Percentiles rank a stretch among this genome's conserved stretches.
These are phyloP conservation scores for Xylaria bambusicola DNA, from an alignment of 495 filamentous ascomycete species.

Conservation along the genomic window DNA sequence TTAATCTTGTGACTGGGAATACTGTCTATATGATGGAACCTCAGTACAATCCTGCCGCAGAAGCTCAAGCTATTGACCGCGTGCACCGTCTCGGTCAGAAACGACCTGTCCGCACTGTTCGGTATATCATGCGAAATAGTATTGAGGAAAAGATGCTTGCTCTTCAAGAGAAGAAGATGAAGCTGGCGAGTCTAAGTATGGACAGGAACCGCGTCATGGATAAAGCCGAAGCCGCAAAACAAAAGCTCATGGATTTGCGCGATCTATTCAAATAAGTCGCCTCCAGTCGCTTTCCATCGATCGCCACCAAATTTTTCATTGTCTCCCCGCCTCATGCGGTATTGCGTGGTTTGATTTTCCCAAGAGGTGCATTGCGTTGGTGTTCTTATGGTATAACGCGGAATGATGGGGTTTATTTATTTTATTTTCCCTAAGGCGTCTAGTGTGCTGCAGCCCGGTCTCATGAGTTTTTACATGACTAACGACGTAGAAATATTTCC, in stretches of 20 bases:
- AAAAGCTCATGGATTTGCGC: constrained; percentile 76
- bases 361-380: constrained; percentile 16
- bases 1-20: constrained; percentile 85
- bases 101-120: constrained; percentile 73
- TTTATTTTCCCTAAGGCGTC: constrained; percentile 1
- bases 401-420: not conserved
- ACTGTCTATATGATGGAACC: constrained; percentile 97
- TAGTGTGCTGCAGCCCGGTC: not conserved
- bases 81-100: constrained; percentile 93
- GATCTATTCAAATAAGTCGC: constrained; percentile 70
- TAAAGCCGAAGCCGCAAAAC: constrained; percentile 72
- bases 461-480: no score
- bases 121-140: constrained; percentile 85
- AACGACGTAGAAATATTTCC: no score
- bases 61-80: constrained; percentile 91
- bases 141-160: constrained; percentile 94
- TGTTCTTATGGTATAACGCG: constrained; percentile 5
- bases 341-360: constrained; percentile 5
- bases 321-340: no score
- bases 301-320: no score
- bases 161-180: constrained; percentile 86
- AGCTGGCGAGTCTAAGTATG: constrained; percentile 84
- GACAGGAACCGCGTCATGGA: constrained; percentile 58
- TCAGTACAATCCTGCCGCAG: constrained; percentile 92
- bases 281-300: not conserved